phyloP scores from a whole-genome alignment of 768 basidiomycete species.

The Trametes gibbosa region DNA sequence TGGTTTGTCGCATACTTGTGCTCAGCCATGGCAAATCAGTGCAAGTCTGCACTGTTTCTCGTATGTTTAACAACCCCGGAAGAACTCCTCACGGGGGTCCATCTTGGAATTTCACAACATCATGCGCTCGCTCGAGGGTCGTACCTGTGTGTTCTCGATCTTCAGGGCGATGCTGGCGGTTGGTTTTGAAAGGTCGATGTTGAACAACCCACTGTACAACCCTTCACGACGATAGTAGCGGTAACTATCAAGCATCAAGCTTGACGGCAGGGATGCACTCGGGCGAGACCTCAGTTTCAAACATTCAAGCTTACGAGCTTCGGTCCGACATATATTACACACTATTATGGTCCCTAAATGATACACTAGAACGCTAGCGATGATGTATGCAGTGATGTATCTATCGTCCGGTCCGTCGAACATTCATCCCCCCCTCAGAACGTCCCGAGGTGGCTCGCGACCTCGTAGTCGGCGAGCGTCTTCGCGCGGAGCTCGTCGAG shows the following conservation, averaged over 20 bases:
- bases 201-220: neutral
- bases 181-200: no score
- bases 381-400: slow-evolving; percentile 4
- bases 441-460: slow-evolving; percentile 47
- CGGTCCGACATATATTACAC: slow-evolving; percentile 5
- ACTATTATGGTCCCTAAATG: slow-evolving; percentile 15
- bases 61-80: no score
- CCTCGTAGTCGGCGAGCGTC: slow-evolving; percentile 78
- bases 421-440: slow-evolving; percentile 32
- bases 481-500: slow-evolving; percentile 80
- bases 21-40: neutral
- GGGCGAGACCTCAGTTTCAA: neutral
- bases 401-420: neutral
- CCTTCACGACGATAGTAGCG: no score
- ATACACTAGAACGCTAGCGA: slow-evolving; percentile 7
- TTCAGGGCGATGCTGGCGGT: no score
- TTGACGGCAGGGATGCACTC: no score
- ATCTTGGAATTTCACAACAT: no score
- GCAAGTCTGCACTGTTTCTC: no score
- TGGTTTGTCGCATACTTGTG: neutral
- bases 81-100: no score
- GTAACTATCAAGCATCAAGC: no score
- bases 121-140: no score
- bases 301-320: neutral
- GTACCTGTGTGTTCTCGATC: no score